Conservation (phyloP, 163 green algal species). For the Botryococcus braunii region DNA sequence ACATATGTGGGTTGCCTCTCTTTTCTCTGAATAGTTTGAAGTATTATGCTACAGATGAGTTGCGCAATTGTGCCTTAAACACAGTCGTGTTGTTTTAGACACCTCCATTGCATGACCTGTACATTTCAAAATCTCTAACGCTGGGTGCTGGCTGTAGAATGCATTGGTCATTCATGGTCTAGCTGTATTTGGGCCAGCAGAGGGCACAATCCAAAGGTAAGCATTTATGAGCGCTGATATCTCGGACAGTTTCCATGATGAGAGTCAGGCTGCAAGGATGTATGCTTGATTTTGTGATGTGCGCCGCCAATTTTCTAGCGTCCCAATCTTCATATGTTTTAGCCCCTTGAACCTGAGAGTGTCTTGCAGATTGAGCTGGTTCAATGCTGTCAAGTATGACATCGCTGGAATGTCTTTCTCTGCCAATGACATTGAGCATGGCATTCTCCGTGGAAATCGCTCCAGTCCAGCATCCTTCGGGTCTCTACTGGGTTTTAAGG, state of each 20-base stretch:
- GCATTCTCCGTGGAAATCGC: slow-evolving; percentile 67
- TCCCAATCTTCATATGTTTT: too few relatives aligned
- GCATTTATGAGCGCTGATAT: too few relatives aligned
- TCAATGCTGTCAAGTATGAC: slow-evolving; percentile 51
- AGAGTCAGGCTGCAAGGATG: too few relatives aligned
- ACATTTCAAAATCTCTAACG: too few relatives aligned
- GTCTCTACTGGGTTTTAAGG: slow-evolving; percentile 30
- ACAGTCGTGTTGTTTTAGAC: too few relatives aligned
- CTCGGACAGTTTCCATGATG: too few relatives aligned
- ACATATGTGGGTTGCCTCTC: slow-evolving; percentile 64
- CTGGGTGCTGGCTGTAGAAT: too few relatives aligned
- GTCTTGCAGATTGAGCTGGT: slow-evolving; percentile 38
- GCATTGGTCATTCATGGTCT: slow-evolving; percentile 83
- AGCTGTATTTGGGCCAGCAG: slow-evolving; percentile 50
- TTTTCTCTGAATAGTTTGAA: background rate
- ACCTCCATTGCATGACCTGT: too few relatives aligned
- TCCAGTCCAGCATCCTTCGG: slow-evolving; percentile 31
- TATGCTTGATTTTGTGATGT: too few relatives aligned
- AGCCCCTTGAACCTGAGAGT: too few relatives aligned
- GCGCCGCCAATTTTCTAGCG: too few relatives aligned
- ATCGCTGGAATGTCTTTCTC: slow-evolving; percentile 58
- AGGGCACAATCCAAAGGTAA: slow-evolving; percentile 13
- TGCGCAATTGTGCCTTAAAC: too few relatives aligned
- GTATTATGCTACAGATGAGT: background rate
- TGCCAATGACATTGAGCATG: slow-evolving; percentile 89